These are phyloP conservation scores for Zizania palustris DNA, from an alignment of 202 grass and related monocot genomes.

Conservation along the genomic window DNA sequence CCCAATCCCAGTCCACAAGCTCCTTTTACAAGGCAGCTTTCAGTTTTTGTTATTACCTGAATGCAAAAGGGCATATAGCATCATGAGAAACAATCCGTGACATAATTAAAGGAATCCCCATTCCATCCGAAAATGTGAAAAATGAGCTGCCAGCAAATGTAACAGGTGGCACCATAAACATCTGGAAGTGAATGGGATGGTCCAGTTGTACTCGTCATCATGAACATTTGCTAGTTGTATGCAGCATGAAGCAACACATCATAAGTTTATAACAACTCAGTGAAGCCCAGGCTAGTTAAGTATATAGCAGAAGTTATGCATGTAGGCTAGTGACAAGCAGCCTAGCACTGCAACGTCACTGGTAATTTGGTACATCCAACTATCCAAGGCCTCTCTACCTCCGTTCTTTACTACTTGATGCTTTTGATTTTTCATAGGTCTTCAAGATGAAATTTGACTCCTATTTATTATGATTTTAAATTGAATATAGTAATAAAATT, in stretches of 20 bases:
- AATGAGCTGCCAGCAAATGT: constrained; percentile 32
- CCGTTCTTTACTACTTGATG: background rate
- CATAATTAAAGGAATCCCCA: constrained; percentile 24
- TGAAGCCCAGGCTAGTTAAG: background rate
- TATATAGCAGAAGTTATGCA: background rate
- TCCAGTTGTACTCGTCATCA: background rate
- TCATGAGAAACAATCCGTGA: constrained; percentile 40
- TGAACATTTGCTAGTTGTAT: constrained; percentile 37
- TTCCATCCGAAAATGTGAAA: constrained; percentile 22
- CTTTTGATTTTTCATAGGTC: background rate
- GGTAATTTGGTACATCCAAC: background rate
- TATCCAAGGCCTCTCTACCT: background rate
- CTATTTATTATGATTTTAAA: background rate
- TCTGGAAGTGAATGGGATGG: background rate
- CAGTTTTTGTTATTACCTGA: constrained; percentile 76
- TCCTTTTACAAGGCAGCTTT: constrained; percentile 87
- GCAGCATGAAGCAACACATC: constrained; percentile 29
- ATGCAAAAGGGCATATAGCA: constrained; percentile 45
- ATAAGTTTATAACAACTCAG: constrained; percentile 32
- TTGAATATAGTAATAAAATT: no score
- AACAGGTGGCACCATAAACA: constrained; percentile 7
- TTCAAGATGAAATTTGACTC: background rate
- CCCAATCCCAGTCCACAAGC: constrained; percentile 79
- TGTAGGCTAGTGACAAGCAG: constrained; percentile 8
- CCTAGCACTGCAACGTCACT: constrained; percentile 13